Percentiles rank a stretch among this genome's conserved stretches.
phyloP scores from a whole-genome alignment of 805 yeast genomes.

The Candida quercuum region DNA sequence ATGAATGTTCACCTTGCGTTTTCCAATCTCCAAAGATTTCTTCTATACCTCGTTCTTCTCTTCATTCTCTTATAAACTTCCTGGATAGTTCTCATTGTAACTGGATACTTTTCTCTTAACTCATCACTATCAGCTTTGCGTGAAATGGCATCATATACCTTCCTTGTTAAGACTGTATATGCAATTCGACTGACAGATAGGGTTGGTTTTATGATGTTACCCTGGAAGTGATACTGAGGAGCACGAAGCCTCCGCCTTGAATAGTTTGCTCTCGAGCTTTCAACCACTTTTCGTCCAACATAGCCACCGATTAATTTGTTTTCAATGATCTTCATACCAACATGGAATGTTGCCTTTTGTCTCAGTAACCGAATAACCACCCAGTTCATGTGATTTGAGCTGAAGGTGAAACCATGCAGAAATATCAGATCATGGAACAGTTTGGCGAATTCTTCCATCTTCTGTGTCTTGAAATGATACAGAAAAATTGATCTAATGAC shows the following conservation, averaged over 20 bases:
- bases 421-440: conserved; percentile 19
- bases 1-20: conserved; percentile 16
- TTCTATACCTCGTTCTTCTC: conserved; percentile 8
- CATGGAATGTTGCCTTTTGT: conserved; percentile 23
- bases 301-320: conserved; percentile 32
- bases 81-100: conserved; percentile 23
- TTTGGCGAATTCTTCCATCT: conserved; percentile 5
- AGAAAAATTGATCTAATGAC: conserved; percentile 10
- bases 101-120: conserved; percentile 24
- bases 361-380: conserved; percentile 23
- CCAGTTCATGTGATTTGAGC: conserved; percentile 28
- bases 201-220: not conserved
- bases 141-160: conserved; percentile 20
- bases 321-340: conserved; percentile 26
- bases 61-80: conserved; percentile 21
- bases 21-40: conserved; percentile 23
- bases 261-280: conserved; percentile 15
- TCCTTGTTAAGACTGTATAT: conserved; percentile 16
- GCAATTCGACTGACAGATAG: not conserved
- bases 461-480: conserved; percentile 4
- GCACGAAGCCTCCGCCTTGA: not conserved
- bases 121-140: conserved; percentile 1
- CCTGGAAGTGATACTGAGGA: conserved; percentile 9
- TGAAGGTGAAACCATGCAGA: conserved; percentile 23
- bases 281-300: conserved; percentile 14